These are phyloP conservation scores for Colletotrichum eleusines DNA, from an alignment of 2,329 filamentous ascomycete species.

Conservation along the genomic window DNA sequence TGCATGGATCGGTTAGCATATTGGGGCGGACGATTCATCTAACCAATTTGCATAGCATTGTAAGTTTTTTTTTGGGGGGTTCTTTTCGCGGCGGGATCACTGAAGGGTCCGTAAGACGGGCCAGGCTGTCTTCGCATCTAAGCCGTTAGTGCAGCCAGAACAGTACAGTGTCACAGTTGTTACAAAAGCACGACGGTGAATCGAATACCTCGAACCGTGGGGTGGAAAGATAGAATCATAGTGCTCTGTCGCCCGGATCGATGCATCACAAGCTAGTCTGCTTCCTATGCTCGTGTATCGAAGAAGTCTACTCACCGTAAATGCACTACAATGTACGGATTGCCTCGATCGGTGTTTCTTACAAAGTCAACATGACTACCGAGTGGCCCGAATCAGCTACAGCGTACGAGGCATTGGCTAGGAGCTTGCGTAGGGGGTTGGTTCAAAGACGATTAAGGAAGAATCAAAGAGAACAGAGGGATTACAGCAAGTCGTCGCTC, in stretches of 20 bases:
- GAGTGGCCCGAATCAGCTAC: neutral
- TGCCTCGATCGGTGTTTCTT: neutral
- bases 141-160: neutral
- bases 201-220: neutral
- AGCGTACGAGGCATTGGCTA: neutral
- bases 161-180: neutral
- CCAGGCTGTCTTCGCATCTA: conserved; percentile 9
- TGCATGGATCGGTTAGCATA: neutral
- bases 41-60: conserved; percentile 28
- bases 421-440: neutral
- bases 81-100: neutral
- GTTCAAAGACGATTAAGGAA: neutral
- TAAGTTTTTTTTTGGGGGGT: neutral
- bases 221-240: neutral
- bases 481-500: neutral
- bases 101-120: neutral
- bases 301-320: neutral
- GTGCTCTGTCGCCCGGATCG: neutral
- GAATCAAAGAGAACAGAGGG: neutral
- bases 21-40: neutral
- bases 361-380: neutral
- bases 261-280: neutral
- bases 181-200: neutral
- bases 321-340: neutral
- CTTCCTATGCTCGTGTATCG: neutral